Evolutionary conservation across 2,329 filamentous ascomycete species (phyloP), one percentile per base, ranked within the genome.

Genomic region (Fusarium phyllophilum): DNA sequence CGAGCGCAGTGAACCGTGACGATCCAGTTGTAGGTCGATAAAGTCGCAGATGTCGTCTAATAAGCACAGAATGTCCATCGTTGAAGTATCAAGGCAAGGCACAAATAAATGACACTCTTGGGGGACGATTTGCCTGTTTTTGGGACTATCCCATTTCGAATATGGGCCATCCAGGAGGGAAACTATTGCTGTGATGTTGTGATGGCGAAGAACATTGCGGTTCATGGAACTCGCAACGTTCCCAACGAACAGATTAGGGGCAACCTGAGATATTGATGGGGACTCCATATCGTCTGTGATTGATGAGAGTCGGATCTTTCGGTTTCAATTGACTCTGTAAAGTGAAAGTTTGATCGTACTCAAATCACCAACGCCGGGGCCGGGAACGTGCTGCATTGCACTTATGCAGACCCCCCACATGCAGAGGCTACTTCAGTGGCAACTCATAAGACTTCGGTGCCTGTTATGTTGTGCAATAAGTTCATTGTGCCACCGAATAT

Each of bases 11-110:
- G 51, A 36, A 33, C 33, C 41, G 8, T 57, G 55, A 33, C 44
- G 60, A 29, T 54, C 51, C 20, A 74, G 45, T 24, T 77, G 74
- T 24, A 58, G 48, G 48, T 79, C 74, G 39, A 79, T 78, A 52
- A 79, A 79, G 45, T 78, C 68, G 70, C 78, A 79, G 15, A 79
- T 76, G 9, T 62, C 60, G 31, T 73, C 64, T 20, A 79, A 56
- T 11, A 76, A 61, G 5, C 57, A 57, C 20, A 79, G 73, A 18
- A 79, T 66, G 34, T 79, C 72, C 72, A 75, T 76, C 26, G 77
- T 77, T 7, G 72, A 70, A 24, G 31, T 78, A 51, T 79, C 77
- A 13, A 73, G 44, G 38, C 77, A 78, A 38, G 68, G 72, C 15
- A 79, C 72, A 59, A 74, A 78, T 36, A 79, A 42, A 57, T 78